Conservation (phyloP, 352 stramenopile genomes). For the Phytophthora lateralis region DNA sequence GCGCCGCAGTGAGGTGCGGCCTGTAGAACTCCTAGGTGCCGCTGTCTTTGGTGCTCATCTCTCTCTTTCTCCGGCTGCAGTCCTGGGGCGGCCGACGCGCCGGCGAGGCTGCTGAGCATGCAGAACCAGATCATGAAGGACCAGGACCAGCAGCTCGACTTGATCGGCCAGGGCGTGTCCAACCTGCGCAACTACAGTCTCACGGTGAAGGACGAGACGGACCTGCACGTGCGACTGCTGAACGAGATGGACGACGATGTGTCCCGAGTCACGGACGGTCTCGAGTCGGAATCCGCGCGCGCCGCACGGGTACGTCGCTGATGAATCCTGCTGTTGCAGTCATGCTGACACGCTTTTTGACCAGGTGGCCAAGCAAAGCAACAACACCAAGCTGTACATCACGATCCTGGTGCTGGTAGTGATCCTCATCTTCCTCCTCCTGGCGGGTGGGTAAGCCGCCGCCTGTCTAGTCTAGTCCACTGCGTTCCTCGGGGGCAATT, state of each 20-base stretch:
- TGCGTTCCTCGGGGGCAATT: neutral
- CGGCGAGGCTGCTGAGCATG: constrained; percentile 70
- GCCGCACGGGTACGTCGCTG: constrained; percentile 57
- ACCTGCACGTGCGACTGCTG: constrained; percentile 88
- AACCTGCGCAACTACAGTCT: constrained; percentile 88
- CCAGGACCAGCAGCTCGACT: constrained; percentile 85
- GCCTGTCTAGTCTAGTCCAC: constrained; percentile 14
- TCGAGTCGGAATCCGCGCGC: constrained; percentile 81
- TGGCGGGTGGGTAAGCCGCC: constrained; percentile 57
- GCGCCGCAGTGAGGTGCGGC: constrained; percentile 36
- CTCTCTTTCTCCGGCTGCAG: constrained; percentile 19
- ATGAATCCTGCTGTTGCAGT: neutral
- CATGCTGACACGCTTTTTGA: constrained; percentile 3
- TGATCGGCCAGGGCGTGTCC: constrained; percentile 81
- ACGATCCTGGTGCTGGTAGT: constrained; percentile 87
- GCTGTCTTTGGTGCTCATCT: neutral
- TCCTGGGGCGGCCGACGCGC: constrained; percentile 35
- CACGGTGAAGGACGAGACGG: constrained; percentile 90
- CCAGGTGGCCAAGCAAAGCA: constrained; percentile 93
- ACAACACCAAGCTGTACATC: constrained; percentile 94
- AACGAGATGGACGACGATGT: constrained; percentile 91
- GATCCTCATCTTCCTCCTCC: constrained; percentile 90
- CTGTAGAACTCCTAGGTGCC: neutral
- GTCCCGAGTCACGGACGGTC: constrained; percentile 79
- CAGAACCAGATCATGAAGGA: constrained; percentile 93